These are phyloP conservation scores for Pichia sp. DNA, from an alignment of 1,139 yeast species.

Conservation along the genomic window DNA sequence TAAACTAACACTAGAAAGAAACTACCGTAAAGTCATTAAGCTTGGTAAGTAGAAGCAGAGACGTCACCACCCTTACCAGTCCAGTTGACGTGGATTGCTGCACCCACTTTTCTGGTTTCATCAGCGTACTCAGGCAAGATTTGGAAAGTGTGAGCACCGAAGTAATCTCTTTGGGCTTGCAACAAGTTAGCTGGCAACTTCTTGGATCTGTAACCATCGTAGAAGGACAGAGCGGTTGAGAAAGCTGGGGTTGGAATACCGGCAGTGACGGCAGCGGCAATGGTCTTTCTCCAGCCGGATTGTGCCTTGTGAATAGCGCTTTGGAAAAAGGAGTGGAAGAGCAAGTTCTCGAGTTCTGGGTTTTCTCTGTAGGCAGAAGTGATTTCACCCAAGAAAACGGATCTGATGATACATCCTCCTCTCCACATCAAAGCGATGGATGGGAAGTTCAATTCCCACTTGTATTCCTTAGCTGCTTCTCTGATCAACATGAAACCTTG, in stretches of 20 bases:
- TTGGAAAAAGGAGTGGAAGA: conserved; percentile 93
- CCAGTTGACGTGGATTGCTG: conserved; percentile 96
- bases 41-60: conserved; percentile 90
- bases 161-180: conserved; percentile 99
- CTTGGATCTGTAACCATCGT: conserved; percentile 97
- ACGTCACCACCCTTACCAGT: conserved; percentile 98
- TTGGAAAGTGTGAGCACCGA: conserved; percentile 98
- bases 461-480: conserved; percentile 96
- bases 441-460: conserved; percentile 97
- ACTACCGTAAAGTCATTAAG: conserved; percentile 41
- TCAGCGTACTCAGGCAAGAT: conserved; percentile 84
- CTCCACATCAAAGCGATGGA: conserved; percentile 99
- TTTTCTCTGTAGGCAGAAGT: conserved; percentile 92
- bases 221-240: conserved; percentile 94
- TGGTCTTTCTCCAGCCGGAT: conserved; percentile 88
- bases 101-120: conserved; percentile 69
- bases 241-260: conserved; percentile 99
- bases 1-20: neutral
- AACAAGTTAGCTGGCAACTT: conserved; percentile 94
- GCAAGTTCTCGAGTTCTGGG: conserved; percentile 90
- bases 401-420: conserved; percentile 99
- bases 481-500: conserved; percentile 99
- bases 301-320: conserved; percentile 91
- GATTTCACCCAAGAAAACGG: conserved; percentile 95
- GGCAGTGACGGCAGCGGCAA: conserved; percentile 69